Base-by-base conservation (phyloP, 1,284 basidiomycete genomes). In the Sphaerobolus stellatus region DNA sequence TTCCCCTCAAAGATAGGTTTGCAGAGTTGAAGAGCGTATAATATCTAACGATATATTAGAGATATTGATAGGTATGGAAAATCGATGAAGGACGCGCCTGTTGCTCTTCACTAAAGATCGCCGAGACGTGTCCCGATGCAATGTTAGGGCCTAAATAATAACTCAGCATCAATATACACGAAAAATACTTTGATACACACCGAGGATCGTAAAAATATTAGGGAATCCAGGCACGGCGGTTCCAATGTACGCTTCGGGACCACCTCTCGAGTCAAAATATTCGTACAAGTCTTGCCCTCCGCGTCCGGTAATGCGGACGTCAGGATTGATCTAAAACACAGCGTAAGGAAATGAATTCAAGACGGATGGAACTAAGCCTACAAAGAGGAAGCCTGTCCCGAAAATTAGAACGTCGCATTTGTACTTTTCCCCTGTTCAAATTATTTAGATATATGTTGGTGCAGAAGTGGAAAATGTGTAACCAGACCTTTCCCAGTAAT, bases 51-150 rank as follows among this genome's bases (percentile, higher is more conserved):
- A 20, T 20, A 8, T 9, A 14, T 31, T 33, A 29, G 28, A 11
- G 48, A 36, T 8, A 31, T 13, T 16, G 29, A 50, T 13, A 36
- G 4, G 13, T 4, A 48, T 9, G 14, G 3, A 7, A 14, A 34
- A 24, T n/a, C 20, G 25, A 48, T 34, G 44, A 43, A 20, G 14
- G n/a, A 20, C 58, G 1, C n/a, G 76, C 78, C 72, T 80, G 77
- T 24, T 72, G 70, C 64, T 82, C 80, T 59, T 80, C 71, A 53
- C 70, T 72, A 62, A 80, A 82, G 44, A 81, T 71, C 31, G 78
- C 70, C 22, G 80, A 81, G 16, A 75, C 76, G 58, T 81, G 79
- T 16, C 78, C 79, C 14, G 77, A 70, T n/a, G 74, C 78, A 33
- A 74, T 73, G 60, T 81, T 82, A 4, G 79, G 79, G 4, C 78